Percentiles rank a stretch among this genome's conserved stretches.
phyloP scores from a whole-genome alignment of 257 asterid species.

The Nicotiana tomentosiformis region DNA sequence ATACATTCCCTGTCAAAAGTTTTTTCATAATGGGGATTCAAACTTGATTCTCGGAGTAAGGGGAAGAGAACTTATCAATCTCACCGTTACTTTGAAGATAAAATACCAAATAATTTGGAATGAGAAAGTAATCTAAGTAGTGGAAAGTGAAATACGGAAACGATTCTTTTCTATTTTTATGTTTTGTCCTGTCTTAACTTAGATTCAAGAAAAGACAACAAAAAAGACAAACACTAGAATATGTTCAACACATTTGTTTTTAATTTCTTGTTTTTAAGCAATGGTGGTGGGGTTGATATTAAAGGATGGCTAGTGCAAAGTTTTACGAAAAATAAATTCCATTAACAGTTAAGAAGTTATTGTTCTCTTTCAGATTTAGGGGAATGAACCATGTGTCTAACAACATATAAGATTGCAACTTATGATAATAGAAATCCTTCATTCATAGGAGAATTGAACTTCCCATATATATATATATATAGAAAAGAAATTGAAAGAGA shows the following conservation, averaged over 20 bases:
- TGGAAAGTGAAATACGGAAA: not conserved
- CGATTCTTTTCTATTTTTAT: not conserved
- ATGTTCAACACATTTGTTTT: not conserved
- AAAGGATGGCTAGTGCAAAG: not conserved
- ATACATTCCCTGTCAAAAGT: no score
- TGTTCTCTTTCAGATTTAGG: not conserved
- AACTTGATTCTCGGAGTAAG: no score
- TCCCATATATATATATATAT: not conserved
- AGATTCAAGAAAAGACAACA: not conserved
- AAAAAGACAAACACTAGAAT: not conserved
- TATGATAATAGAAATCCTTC: not conserved
- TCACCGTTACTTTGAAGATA: no score
- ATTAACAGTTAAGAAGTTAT: no score
- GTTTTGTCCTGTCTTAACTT: not conserved
- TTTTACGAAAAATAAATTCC: no score
- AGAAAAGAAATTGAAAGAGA: not conserved
- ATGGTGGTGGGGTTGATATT: not conserved
- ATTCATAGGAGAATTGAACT: not conserved
- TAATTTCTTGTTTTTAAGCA: not conserved
- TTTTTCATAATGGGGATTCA: no score
- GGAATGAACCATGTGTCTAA: not conserved
- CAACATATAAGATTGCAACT: not conserved
- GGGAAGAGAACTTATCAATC: no score
- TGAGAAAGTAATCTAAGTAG: not conserved
- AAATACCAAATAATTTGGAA: not conserved